Evolutionary conservation across 164 flowering plant genomes (phyloP), one percentile per base, ranked within the genome.

Genomic region (Berberis vulgaris): DNA sequence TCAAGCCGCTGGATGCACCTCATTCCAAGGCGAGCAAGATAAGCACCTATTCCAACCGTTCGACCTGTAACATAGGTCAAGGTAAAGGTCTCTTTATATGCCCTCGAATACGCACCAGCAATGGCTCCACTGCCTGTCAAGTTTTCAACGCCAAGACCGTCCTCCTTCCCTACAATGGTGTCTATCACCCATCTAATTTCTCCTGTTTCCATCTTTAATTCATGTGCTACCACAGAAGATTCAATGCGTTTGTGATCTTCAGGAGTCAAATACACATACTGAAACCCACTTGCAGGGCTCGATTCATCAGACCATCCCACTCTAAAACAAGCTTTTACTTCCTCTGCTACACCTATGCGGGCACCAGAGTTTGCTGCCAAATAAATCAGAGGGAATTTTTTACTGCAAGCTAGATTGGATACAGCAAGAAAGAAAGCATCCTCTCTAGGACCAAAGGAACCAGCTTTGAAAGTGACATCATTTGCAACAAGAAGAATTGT

Each of bases 351-450:
- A 13, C 97, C 99, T 69, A 95, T 80, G 43, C 99, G 87, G 47
- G 99, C 99, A 12, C 99, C 99, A 42, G 99, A 91, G 72, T 95
- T 95, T 43, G 98, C 97, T 49, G 99, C 99, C 85, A 95, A 68
- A 71, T 95, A 95, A 64, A 95, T 86, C 57, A 95, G 75, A 50
- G 99, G 99, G 40, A 95, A 66, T 74, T 89, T 95, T 74, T 83
- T 81, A 4, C 78, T 66, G 43, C 99, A 91, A 68, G 99, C 99
- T 60, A 91, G 75, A 49, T 91, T 83, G 26, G 97, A 86, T 50
- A 91, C 93, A 45, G 91, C 97, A 64, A 79, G 83, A 75, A 91
- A 95, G 81, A 91, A 95, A 3, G 99, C 98, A 74, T 95, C 99
- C 72, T 95, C 99, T 73, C 78, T 81, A n/a, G 96, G 99, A 60